These are phyloP conservation scores for Elsinoe batatas DNA, from an alignment of 2,329 filamentous ascomycete species.

Conservation along the genomic window DNA sequence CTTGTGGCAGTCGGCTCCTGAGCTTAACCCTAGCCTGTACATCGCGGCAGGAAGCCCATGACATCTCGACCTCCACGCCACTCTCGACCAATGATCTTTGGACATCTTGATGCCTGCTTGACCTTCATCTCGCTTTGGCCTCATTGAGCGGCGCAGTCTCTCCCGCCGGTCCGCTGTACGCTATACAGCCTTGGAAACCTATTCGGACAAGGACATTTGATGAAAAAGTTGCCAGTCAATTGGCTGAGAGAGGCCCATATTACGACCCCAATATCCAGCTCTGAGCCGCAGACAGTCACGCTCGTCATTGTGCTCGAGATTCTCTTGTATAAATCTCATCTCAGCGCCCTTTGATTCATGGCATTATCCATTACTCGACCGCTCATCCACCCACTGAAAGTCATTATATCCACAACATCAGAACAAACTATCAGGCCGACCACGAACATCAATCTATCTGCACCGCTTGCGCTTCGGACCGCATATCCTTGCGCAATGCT, in stretches of 20 bases:
- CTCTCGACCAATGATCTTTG: not conserved
- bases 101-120: not conserved
- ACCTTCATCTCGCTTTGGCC: not conserved
- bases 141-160: not conserved
- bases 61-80: not conserved
- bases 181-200: not conserved
- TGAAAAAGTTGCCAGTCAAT: not conserved
- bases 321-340: not conserved
- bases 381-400: not conserved
- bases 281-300: not conserved
- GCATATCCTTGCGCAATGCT: not conserved
- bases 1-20: slow-evolving; percentile 3
- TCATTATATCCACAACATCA: not conserved
- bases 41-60: not conserved
- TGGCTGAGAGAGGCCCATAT: not conserved
- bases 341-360: not conserved
- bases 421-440: not conserved
- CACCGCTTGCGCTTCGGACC: not conserved
- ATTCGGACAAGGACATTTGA: not conserved
- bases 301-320: not conserved
- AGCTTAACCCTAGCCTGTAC: not conserved
- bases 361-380: not conserved
- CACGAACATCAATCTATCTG: not conserved
- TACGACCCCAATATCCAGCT: not conserved
- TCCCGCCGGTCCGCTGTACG: not conserved